Evolutionary conservation across 139 green algal genomes (phyloP).

Genomic region (Coelastrella sp.): DNA sequence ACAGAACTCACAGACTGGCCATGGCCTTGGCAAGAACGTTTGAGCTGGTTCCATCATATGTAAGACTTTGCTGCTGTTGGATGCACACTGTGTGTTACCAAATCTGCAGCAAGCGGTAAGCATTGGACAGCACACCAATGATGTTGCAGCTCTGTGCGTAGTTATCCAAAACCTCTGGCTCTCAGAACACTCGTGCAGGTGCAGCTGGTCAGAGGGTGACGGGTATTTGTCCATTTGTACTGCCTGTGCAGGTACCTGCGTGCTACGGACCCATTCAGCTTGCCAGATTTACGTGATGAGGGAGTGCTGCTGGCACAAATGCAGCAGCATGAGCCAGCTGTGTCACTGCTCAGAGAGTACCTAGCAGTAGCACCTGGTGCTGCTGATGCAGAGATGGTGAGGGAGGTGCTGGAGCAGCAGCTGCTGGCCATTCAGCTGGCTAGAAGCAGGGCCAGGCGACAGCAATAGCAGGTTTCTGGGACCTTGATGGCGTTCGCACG

Average conservation of each 20-base stretch:
- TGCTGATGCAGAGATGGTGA: constrained; percentile 35
- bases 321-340: constrained; percentile 18
- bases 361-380: constrained; percentile 38
- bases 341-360: constrained; percentile 31
- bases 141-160: no score
- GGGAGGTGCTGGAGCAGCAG: constrained; percentile 45
- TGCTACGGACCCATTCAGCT: constrained; percentile 36
- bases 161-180: no score
- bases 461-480: background rate
- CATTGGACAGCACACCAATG: no score
- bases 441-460: background rate
- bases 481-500: background rate
- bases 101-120: no score
- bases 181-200: no score
- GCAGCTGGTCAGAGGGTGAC: no score
- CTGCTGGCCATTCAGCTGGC: constrained; percentile 4
- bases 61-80: no score
- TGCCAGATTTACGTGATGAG: constrained; percentile 47
- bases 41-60: no score
- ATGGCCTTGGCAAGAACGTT: no score
- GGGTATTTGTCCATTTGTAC: background rate
- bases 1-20: no score
- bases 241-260: constrained; percentile 29
- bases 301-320: background rate
- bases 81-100: no score